These are phyloP conservation scores for Coffea eugenioides DNA, from an alignment of 257 asterid genomes.

Conservation along the genomic window DNA sequence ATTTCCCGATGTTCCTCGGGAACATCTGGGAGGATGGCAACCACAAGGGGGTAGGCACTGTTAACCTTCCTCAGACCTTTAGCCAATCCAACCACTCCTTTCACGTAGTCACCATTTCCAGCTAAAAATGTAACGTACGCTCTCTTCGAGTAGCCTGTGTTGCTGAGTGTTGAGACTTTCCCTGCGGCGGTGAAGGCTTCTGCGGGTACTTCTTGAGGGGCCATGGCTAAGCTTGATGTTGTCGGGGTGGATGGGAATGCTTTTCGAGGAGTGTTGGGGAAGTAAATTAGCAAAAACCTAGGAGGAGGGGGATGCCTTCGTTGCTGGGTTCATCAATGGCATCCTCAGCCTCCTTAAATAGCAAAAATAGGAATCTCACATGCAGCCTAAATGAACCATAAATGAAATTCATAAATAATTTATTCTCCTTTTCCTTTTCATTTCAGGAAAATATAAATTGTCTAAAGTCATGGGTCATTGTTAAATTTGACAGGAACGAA, in stretches of 20 bases:
- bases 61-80: slow-evolving; percentile 59
- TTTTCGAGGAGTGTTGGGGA: slow-evolving; percentile 3
- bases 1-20: slow-evolving; percentile 56
- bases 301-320: slow-evolving; percentile 7
- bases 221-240: slow-evolving; percentile 24
- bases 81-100: slow-evolving; percentile 60
- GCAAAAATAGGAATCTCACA: neutral
- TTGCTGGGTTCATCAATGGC: slow-evolving; percentile 14
- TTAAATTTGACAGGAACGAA: neutral
- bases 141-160: slow-evolving; percentile 20
- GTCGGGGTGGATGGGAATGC: slow-evolving; percentile 5
- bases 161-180: slow-evolving; percentile 26
- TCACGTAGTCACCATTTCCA: slow-evolving; percentile 52
- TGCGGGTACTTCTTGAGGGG: slow-evolving; percentile 39
- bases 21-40: slow-evolving; percentile 55
- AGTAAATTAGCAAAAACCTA: slow-evolving; percentile 12
- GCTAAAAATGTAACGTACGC: slow-evolving; percentile 51
- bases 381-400: slow-evolving; percentile 9
- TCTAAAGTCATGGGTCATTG: neutral
- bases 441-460: neutral
- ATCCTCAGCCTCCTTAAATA: slow-evolving; percentile 9
- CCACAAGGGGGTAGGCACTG: slow-evolving; percentile 58
- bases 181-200: slow-evolving; percentile 20
- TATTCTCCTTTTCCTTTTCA: neutral
- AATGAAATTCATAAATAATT: slow-evolving; percentile 16